Evolutionary conservation across 2,329 filamentous ascomycete species (phyloP).

Genomic region (Thielaviopsis musarum): DNA sequence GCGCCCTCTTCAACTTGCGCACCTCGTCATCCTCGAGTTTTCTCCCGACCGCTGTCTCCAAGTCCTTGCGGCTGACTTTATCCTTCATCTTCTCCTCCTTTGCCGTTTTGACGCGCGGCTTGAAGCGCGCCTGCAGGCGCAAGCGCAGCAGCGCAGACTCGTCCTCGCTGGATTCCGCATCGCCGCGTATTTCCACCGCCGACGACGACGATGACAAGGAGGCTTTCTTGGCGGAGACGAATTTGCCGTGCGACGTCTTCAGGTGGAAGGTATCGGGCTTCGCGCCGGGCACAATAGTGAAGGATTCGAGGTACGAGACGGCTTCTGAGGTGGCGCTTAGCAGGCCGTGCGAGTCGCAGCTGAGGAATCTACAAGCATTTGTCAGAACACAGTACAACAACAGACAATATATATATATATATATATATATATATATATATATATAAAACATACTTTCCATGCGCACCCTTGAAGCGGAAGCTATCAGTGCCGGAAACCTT

Average conservation of each 20-base stretch:
- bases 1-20: slow-evolving; percentile 61
- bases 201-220: slow-evolving; percentile 31
- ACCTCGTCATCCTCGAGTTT: slow-evolving; percentile 74
- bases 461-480: slow-evolving; percentile 76
- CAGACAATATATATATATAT: too few relatives aligned
- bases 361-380: slow-evolving; percentile 47
- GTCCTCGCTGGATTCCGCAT: slow-evolving; percentile 48
- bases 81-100: slow-evolving; percentile 73
- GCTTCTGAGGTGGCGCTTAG: slow-evolving; percentile 65
- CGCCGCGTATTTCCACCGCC: slow-evolving; percentile 54
- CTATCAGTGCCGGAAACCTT: slow-evolving; percentile 65
- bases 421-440: too few relatives aligned
- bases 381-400: slow-evolving; percentile 6
- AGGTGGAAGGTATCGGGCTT: slow-evolving; percentile 57
- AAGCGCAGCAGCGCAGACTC: slow-evolving; percentile 62
- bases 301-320: slow-evolving; percentile 70
- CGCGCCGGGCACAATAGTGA: slow-evolving; percentile 42
- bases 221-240: slow-evolving; percentile 44
- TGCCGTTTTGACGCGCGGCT: slow-evolving; percentile 54
- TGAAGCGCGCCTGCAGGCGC: slow-evolving; percentile 90
- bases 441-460: slow-evolving; percentile 60
- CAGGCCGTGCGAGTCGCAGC: slow-evolving; percentile 68
- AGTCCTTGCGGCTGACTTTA: slow-evolving; percentile 71
- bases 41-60: slow-evolving; percentile 67
- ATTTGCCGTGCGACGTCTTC: slow-evolving; percentile 56